Base-by-base conservation (phyloP, 371 early-diverging fungal genomes). In the Mortierella sp. region DNA sequence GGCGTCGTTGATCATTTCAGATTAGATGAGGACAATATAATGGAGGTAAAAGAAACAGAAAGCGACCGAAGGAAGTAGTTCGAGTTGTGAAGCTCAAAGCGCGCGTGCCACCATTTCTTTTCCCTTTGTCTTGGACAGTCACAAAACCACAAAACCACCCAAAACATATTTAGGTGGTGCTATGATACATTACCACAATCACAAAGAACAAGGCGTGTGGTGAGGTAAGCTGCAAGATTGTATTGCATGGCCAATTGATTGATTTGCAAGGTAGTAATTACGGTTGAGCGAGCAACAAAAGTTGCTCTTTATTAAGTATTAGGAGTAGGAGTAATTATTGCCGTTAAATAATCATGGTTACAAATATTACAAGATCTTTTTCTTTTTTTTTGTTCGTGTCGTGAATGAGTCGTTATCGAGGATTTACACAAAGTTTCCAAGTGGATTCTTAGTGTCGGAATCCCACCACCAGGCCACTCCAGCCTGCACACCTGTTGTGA, bases 381-480 rank as follows among this genome's bases (percentile, higher is more conserved):
- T n/a, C n/a, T n/a, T n/a, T n/a, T n/a, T n/a, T n/a, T n/a, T n/a
- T 57, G 28, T 48, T 60, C 64, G 19, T 48, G 47, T 60, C 64
- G 19, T 48, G 47, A 32, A 15, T 32, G 28, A 40, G 59, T 59
- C 19, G 16, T 58, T 36, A 13, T 58, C 33, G 19, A 21, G 38
- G 16, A 21, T 57, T 55, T 57, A 72, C 15, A 72, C 69, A 6
- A 74, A 70, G 19, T 66, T 73, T n/a, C 74, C 36, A 7, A 78
- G 53, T n/a, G 79, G 63, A 58, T 74, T 78, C 64, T 78, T 78
- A 16, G 52, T 50, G 13, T 73, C 73, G 1, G 73, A 66, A 33
- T 74, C 79, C 74, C 71, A 75, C 81, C 81, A 80, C 81, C 81
- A 80, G 8, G 81, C 81, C 7, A 80, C 81, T 5, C 81, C 81